Percentiles rank a stretch among this genome's conserved stretches.
These are phyloP conservation scores for Beauveria bassiana DNA, from an alignment of 2,329 filamentous ascomycete genomes.

Conservation along the genomic window DNA sequence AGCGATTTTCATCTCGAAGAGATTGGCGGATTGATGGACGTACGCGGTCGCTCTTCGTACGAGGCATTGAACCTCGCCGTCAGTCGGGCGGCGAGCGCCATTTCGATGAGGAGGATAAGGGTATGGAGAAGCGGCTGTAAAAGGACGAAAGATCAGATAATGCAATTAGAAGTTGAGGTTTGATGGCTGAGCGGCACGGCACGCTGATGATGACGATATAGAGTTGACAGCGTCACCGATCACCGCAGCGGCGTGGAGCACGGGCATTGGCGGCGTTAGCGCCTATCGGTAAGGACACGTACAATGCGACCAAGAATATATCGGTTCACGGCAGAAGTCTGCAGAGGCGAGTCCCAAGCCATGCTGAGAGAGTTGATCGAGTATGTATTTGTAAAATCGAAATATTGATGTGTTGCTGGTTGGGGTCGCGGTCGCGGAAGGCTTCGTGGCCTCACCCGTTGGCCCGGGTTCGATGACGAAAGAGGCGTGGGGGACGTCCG, in stretches of 20 bases:
- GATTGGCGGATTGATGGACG: conserved; percentile 18
- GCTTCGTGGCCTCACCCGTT: not conserved
- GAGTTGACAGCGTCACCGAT: conserved; percentile 1
- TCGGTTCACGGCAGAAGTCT: conserved; percentile 35
- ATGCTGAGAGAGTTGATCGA: not conserved
- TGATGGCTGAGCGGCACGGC: conserved; percentile 6
- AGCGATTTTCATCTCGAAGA: not conserved
- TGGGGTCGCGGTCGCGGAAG: not conserved
- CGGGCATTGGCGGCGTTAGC: conserved; percentile 1
- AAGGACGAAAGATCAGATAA: conserved; percentile 14
- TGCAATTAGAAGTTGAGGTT: conserved; percentile 15
- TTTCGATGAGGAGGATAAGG: conserved; percentile 78
- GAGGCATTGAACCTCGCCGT: conserved; percentile 86
- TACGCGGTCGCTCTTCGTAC: conserved; percentile 83
- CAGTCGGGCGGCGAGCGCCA: conserved; percentile 76
- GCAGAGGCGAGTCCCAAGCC: conserved; percentile 7
- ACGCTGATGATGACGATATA: not conserved
- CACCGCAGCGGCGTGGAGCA: conserved; percentile 3
- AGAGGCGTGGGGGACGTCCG: not conserved
- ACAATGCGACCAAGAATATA: conserved; percentile 69
- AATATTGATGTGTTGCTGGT: not conserved
- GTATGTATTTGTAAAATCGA: not conserved
- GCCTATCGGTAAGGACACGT: conserved; percentile 30
- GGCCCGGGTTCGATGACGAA: not conserved
- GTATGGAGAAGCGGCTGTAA: conserved; percentile 76